Evolutionary conservation across 306 rosid genomes (phyloP), one percentile per base, ranked within the genome.

Genomic region (Ormosia emarginata): DNA sequence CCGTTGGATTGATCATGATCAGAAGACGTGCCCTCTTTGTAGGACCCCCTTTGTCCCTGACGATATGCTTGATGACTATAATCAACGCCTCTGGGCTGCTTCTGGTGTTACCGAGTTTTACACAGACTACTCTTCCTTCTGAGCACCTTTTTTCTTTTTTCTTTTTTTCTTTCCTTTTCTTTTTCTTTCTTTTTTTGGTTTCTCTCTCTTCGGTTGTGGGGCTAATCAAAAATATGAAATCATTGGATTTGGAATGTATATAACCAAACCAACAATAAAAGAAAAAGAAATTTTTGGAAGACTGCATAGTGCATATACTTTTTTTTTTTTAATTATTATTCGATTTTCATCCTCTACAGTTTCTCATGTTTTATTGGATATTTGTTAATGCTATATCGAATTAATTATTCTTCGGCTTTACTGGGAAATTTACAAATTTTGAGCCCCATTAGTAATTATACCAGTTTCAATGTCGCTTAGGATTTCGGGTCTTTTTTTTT

Each of bases 1-100:
- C 92, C 94, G 98, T 83, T 95, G 98, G 98, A 90, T 95, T 89
- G 97, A 95, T 76, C 98, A 89, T 11, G 97, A 95, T 71, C 97
- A 91, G 88, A 91, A 89, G 74, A 93, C 97, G 2, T 95, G 98
- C 18, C 98, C 98, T 2, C 89, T 95, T 4, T 95, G 98, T 75
- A 84, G 98, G 81, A 88, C 94, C 32, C 85, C 90, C 1, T 91
- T 95, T 30, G 92, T 95, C 4, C 97, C 97, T 0, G 92, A 91
- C 61, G 87, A 86, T 79, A 89, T 87, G 92, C 62, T 70, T 43
- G 91, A 87, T 15, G 97, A 91, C 57, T 91, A 88, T 47, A 83
- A 95, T 89, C 93, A 87, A 80, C 97, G 97, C 10, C 92, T 93
- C 43, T 89, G 93, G 97, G 97, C 90, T 47, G 94, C 98, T 59